Percentiles rank a stretch among this genome's conserved stretches.
Evolutionary conservation across 257 asterid species (phyloP).

Genomic region (Primulina tabacum): DNA sequence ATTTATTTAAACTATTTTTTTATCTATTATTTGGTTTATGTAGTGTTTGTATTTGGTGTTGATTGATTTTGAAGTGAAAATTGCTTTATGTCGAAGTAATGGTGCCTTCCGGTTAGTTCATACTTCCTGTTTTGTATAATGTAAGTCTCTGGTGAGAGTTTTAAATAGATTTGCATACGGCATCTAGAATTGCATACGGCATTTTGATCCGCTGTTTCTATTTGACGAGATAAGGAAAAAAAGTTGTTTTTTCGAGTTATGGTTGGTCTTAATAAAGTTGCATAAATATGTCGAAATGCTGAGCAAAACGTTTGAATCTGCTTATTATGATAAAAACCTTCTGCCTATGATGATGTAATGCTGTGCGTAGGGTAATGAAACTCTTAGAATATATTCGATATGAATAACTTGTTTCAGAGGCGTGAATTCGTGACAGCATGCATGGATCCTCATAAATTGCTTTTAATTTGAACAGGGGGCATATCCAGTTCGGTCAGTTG

Average conservation of each 20-base stretch:
- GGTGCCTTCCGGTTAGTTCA: background rate
- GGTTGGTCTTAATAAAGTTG: background rate
- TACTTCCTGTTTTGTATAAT: background rate
- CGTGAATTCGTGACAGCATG: conserved; percentile 6
- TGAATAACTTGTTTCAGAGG: conserved; percentile 14
- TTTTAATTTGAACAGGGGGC: conserved; percentile 42
- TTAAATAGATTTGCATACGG: background rate
- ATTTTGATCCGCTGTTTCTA: background rate
- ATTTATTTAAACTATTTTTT: background rate
- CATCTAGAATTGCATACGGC: background rate
- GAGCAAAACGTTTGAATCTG: background rate
- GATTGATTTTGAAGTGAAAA: background rate
- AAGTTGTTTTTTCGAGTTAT: too few species aligned
- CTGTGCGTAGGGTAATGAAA: background rate
- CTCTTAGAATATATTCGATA: background rate
- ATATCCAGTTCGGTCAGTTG: conserved; percentile 52
- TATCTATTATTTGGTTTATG: conserved; percentile 6
- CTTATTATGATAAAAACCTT: background rate
- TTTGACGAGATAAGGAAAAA: background rate
- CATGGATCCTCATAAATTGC: conserved; percentile 21
- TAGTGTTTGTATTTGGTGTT: conserved; percentile 15
- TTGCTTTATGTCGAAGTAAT: background rate
- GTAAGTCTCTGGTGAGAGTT: background rate
- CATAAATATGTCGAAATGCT: background rate
- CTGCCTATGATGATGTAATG: background rate